Conservation (phyloP, 148 eudicot species). For the Vaccinium macrocarpon region DNA sequence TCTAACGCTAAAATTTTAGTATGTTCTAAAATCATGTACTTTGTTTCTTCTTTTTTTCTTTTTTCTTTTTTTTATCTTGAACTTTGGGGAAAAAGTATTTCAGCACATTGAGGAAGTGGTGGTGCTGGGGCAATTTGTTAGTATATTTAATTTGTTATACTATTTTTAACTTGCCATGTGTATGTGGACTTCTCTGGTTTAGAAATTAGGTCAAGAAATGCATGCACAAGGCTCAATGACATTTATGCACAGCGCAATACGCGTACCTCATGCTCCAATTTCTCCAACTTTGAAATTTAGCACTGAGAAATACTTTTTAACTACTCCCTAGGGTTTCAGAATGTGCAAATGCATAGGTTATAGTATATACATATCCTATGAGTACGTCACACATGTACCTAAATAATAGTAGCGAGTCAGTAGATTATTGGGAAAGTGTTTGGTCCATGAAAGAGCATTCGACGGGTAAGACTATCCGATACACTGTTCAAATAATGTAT, state of each 20-base stretch:
- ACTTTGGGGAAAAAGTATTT: too few species aligned
- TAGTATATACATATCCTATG: neutral
- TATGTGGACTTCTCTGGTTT: neutral
- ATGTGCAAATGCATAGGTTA: neutral
- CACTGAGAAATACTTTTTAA: neutral
- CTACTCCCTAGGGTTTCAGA: neutral
- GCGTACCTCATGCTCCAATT: neutral
- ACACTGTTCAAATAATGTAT: too few species aligned
- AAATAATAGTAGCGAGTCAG: too few species aligned
- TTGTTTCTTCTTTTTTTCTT: too few species aligned
- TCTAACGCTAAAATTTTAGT: too few species aligned
- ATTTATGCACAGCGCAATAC: neutral
- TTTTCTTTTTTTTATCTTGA: too few species aligned
- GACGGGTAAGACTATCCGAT: too few species aligned
- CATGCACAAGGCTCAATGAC: conserved; percentile 3
- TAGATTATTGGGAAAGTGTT: too few species aligned
- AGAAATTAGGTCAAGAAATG: neutral
- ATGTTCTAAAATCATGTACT: neutral
- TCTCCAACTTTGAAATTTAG: neutral
- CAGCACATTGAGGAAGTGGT: neutral
- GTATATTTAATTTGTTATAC: neutral
- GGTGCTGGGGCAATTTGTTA: neutral
- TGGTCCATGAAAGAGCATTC: too few species aligned
- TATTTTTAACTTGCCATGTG: neutral
- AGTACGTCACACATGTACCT: neutral